A percentile compares a stretch with the other conserved stretches of the same genome.
Conservation (phyloP, 352 stramenopile species). For the Globisporangium orthogonon region DNA sequence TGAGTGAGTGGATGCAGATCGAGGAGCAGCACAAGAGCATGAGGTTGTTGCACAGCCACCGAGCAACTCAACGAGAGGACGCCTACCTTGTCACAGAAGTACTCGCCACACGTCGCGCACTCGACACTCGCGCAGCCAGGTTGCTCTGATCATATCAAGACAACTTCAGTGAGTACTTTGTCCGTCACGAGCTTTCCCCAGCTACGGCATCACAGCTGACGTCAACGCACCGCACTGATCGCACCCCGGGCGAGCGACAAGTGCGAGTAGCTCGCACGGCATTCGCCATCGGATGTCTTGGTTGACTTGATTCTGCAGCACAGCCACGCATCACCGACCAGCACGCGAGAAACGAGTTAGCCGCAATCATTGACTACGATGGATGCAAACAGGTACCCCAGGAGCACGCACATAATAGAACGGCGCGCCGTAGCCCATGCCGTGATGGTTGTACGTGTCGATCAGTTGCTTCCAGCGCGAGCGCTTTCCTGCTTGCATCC, state of each 20-base stretch:
- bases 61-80: neutral
- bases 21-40: too few relatives aligned
- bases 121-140: slow-evolving; percentile 60
- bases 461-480: slow-evolving; percentile 91
- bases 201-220: too few relatives aligned
- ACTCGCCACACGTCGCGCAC: slow-evolving; percentile 87
- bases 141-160: slow-evolving; percentile 21
- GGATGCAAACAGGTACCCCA: too few relatives aligned
- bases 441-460: slow-evolving; percentile 74
- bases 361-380: too few relatives aligned
- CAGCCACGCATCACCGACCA: neutral
- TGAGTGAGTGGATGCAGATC: too few relatives aligned
- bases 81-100: slow-evolving; percentile 78
- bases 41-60: neutral
- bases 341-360: slow-evolving; percentile 14
- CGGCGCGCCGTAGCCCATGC: slow-evolving; percentile 55
- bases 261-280: slow-evolving; percentile 81
- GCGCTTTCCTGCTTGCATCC: slow-evolving; percentile 29
- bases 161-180: too few relatives aligned
- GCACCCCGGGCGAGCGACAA: slow-evolving; percentile 70
- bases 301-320: slow-evolving; percentile 81
- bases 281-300: slow-evolving; percentile 89
- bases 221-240: slow-evolving; percentile 74
- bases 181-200: neutral
- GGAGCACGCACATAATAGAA: slow-evolving; percentile 86